A percentile compares a stretch with the other conserved stretches of the same genome.
These are phyloP conservation scores for Aspergillus transmontanensis DNA, from an alignment of 2,329 filamentous ascomycete genomes.

Conservation along the genomic window DNA sequence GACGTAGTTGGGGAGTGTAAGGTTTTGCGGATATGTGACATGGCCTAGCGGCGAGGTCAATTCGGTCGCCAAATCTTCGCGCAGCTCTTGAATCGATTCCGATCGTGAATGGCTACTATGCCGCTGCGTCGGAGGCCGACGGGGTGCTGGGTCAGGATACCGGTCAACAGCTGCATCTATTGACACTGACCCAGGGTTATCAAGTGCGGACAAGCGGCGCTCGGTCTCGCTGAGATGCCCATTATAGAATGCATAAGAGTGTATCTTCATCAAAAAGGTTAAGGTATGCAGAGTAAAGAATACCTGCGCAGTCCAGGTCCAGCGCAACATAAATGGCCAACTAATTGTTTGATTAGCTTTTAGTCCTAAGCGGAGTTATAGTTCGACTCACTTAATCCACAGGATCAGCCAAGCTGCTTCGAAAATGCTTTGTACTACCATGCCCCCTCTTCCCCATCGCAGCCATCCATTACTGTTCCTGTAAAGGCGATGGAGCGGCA, in stretches of 20 bases:
- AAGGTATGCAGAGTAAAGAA: slow-evolving; percentile 91
- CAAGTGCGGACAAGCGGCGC: slow-evolving; percentile 75
- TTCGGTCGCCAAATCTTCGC: slow-evolving; percentile 86
- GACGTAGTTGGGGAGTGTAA: slow-evolving; percentile 77
- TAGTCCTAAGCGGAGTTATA: background rate
- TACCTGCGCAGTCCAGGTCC: slow-evolving; percentile 97
- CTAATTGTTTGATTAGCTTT: slow-evolving; percentile 37
- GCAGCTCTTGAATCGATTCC: slow-evolving; percentile 66
- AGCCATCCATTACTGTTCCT: slow-evolving; percentile 59
- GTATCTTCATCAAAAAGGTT: slow-evolving; percentile 97
- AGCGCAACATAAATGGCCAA: slow-evolving; percentile 80
- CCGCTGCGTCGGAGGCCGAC: slow-evolving; percentile 28
- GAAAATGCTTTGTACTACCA: slow-evolving; percentile 79
- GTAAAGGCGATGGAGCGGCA: slow-evolving; percentile 73
- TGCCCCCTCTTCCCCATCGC: slow-evolving; percentile 77
- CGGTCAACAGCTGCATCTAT: slow-evolving; percentile 68
- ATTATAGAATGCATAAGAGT: slow-evolving; percentile 98
- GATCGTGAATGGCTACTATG: slow-evolving; percentile 32
- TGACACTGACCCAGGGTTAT: slow-evolving; percentile 69
- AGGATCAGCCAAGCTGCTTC: slow-evolving; percentile 76
- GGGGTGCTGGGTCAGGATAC: slow-evolving; percentile 63
- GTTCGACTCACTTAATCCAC: slow-evolving; percentile 67
- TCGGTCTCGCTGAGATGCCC: slow-evolving; percentile 89
- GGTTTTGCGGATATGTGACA: slow-evolving; percentile 85
- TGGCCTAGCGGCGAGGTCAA: slow-evolving; percentile 87